These are phyloP conservation scores for Ramaria rubella DNA, from an alignment of 768 basidiomycete species.

Conservation along the genomic window DNA sequence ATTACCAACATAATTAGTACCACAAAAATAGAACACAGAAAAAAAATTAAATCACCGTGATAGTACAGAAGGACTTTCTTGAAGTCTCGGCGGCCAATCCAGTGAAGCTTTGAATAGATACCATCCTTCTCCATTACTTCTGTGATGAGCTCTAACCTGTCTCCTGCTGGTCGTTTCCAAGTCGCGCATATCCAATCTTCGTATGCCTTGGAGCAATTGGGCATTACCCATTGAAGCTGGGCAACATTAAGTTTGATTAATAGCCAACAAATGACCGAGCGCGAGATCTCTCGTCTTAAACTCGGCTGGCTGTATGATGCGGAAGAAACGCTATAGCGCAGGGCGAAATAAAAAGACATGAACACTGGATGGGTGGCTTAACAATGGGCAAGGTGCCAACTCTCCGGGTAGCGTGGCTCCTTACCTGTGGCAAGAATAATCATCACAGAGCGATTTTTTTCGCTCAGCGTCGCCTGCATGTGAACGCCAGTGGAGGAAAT, in stretches of 20 bases:
- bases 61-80: constrained; percentile 5
- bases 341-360: too few relatives aligned
- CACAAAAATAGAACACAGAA: background rate
- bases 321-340: too few relatives aligned
- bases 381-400: too few relatives aligned
- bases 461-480: too few relatives aligned
- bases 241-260: background rate
- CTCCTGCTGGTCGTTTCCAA: background rate
- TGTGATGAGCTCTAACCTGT: background rate
- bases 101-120: constrained; percentile 8
- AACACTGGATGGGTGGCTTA: too few relatives aligned
- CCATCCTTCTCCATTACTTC: background rate
- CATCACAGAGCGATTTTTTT: too few relatives aligned
- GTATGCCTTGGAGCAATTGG: background rate
- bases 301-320: too few relatives aligned
- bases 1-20: background rate
- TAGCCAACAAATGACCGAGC: background rate
- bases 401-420: too few relatives aligned
- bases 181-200: background rate
- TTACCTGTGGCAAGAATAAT: too few relatives aligned
- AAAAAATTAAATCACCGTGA: background rate
- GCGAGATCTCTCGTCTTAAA: background rate
- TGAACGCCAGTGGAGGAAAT: too few relatives aligned
- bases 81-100: constrained; percentile 1
- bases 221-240: background rate